Conservation (phyloP, 352 stramenopile species). For the Elongisporangium prolatum region DNA sequence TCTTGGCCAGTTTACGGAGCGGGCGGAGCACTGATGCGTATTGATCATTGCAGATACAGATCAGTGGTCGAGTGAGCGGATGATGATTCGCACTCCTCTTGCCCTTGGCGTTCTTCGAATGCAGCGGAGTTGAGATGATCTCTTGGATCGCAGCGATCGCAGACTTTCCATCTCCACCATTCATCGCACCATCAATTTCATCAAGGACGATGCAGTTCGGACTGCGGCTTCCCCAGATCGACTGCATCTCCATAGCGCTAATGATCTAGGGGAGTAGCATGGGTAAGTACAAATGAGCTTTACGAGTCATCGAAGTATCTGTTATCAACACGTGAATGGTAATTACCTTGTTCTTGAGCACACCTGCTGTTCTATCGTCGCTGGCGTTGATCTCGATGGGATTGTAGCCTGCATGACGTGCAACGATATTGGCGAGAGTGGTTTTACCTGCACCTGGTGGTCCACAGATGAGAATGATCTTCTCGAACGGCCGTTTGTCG, state of each 20-base stretch:
- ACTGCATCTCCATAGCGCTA: constrained; percentile 91
- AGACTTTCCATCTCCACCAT: constrained; percentile 73
- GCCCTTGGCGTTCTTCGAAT: constrained; percentile 35
- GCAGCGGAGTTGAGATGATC: constrained; percentile 88
- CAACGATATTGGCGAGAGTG: constrained; percentile 96
- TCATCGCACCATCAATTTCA: constrained; percentile 96
- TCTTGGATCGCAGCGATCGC: constrained; percentile 91
- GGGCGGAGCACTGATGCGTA: constrained; percentile 93
- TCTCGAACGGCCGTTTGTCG: constrained; percentile 56
- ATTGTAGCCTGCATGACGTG: constrained; percentile 95
- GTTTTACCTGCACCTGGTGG: constrained; percentile 94
- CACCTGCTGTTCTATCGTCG: constrained; percentile 92
- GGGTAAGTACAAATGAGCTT: neutral
- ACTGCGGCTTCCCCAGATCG: constrained; percentile 81
- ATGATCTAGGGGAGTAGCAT: no score
- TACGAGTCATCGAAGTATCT: no score
- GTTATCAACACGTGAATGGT: neutral
- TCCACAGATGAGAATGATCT: constrained; percentile 95
- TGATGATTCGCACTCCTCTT: constrained; percentile 38
- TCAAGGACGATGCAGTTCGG: constrained; percentile 98
- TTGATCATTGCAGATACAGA: constrained; percentile 99
- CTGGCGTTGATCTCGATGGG: constrained; percentile 97
- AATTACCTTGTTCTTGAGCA: constrained; percentile 88
- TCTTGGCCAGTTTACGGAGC: constrained; percentile 91
- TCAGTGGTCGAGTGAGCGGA: constrained; percentile 90